These are phyloP conservation scores for Colletotrichum cuscutae DNA, from an alignment of 2,329 filamentous ascomycete genomes.

Conservation along the genomic window DNA sequence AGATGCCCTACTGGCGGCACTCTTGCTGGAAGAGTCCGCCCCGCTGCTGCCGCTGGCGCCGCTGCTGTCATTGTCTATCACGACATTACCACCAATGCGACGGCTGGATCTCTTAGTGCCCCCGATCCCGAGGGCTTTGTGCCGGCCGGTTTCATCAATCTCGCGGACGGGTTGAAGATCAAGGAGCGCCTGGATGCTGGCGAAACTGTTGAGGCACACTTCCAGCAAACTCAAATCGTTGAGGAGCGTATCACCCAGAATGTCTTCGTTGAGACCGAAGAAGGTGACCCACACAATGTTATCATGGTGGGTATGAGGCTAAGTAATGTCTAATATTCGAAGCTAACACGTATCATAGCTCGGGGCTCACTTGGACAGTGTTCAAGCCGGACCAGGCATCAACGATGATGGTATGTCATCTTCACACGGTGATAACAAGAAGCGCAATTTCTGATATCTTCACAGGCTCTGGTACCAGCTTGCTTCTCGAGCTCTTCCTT, in stretches of 20 bases:
- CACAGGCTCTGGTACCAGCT: slow-evolving; percentile 50
- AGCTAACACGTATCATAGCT: slow-evolving; percentile 36
- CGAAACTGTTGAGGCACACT: slow-evolving; percentile 47
- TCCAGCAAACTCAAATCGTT: slow-evolving; percentile 48
- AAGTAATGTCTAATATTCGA: background rate
- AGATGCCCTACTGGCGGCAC: slow-evolving; percentile 45
- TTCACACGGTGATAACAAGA: too few species aligned
- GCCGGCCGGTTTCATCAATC: slow-evolving; percentile 44
- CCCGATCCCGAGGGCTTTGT: slow-evolving; percentile 43
- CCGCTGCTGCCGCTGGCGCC: slow-evolving; percentile 44
- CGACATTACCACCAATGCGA: slow-evolving; percentile 43
- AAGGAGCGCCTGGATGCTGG: slow-evolving; percentile 50
- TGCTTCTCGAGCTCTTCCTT: slow-evolving; percentile 53
- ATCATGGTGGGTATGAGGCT: slow-evolving; percentile 40
- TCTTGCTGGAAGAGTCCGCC: slow-evolving; percentile 44
- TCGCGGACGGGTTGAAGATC: slow-evolving; percentile 52
- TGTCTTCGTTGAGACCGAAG: slow-evolving; percentile 56
- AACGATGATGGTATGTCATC: slow-evolving; percentile 52
- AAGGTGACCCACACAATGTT: slow-evolving; percentile 54
- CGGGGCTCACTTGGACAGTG: slow-evolving; percentile 56
- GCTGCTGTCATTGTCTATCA: slow-evolving; percentile 46
- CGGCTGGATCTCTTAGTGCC: slow-evolving; percentile 42
- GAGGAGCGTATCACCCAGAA: slow-evolving; percentile 55
- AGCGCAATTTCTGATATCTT: background rate
- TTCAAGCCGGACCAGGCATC: slow-evolving; percentile 56